Evolutionary conservation across 768 basidiomycete species (phyloP).

Genomic region (Gloeostereum incarnatum): DNA sequence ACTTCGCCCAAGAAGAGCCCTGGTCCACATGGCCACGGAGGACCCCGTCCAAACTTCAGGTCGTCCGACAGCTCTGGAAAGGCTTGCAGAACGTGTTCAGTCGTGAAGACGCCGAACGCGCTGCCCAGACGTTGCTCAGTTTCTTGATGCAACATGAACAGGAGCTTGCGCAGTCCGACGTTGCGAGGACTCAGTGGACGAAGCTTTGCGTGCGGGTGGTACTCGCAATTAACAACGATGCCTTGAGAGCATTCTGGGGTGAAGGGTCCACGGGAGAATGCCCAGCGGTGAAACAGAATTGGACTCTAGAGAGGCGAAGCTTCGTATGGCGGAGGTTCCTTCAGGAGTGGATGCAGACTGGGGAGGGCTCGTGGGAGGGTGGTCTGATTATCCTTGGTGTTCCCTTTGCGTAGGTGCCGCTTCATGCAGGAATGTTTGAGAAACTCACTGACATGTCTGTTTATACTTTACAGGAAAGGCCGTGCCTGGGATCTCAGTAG

Average conservation of each 20-base stretch:
- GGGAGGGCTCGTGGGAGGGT: constrained; percentile 42
- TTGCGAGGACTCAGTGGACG: constrained; percentile 49
- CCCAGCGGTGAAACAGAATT: constrained; percentile 22
- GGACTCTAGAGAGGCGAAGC: constrained; percentile 31
- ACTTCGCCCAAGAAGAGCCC: too few species aligned
- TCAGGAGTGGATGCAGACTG: constrained; percentile 42
- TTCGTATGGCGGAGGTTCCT: constrained; percentile 50
- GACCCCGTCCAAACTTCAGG: too few species aligned
- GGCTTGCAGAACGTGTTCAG: too few species aligned
- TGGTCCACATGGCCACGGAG: too few species aligned
- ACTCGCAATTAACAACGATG: constrained; percentile 26
- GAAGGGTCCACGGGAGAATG: constrained; percentile 14
- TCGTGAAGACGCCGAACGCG: too few species aligned
- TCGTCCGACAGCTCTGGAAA: too few species aligned
- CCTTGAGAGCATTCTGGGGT: constrained; percentile 49
- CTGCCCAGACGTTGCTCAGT: constrained; percentile 34
- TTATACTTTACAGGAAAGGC: constrained; percentile 19
- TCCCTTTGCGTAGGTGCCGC: constrained; percentile 50
- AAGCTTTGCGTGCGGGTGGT: constrained; percentile 47
- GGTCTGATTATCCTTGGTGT: constrained; percentile 40
- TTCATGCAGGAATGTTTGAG: constrained; percentile 2
- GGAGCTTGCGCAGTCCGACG: constrained; percentile 32
- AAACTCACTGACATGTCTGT: constrained; percentile 5
- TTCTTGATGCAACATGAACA: constrained; percentile 40
- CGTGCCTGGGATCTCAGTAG: constrained; percentile 42